Evolutionary conservation across 371 early-diverging fungal genomes (phyloP), one percentile per base, ranked within the genome.

Genomic region (Aphelidium insulamus): DNA sequence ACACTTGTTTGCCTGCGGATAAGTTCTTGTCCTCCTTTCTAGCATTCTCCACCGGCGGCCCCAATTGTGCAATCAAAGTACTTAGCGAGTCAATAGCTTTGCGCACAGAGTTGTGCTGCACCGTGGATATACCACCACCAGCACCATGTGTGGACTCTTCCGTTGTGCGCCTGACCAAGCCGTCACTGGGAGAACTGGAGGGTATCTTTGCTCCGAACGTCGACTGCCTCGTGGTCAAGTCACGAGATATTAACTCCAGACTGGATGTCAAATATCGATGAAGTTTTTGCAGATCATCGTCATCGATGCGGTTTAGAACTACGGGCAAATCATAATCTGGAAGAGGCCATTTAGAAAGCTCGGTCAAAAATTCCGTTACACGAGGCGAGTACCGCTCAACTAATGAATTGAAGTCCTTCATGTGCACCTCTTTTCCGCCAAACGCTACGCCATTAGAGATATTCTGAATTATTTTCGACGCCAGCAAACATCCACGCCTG

Each of bases 381-480:
- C 40, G 28, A 5, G 37, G 30, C 23, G 44, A 38, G 28, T 62
- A 55, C 11, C 41, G 40, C 23, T 44, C 18, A 32, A 59, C 33
- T 21, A 55, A 37, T 11, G 43, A 51, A 45, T 87, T 92, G 28
- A 83, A 59, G 11, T 72, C 66, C 37, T 64, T 70, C 90, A 90
- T 90, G 45, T 66, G 86, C 0, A 72, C 58, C 54, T 90, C 90
- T 57, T 90, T 90, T 37, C 68, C 61, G 28, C 87, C 91, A 54
- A 92, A 92, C 19, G 78, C 52, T 4, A 90, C 84, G 40, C 81
- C 76, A 52, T 92, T 92, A 15, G 88, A 85, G 36, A 92, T 46
- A 41, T 86, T 91, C 43, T 88, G 88, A 34, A 91, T 84, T 11
- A 86, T 81, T 46, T 92, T 92, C 21, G 88, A 84, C 15, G 75